phyloP scores from a whole-genome alignment of 768 basidiomycete species.

The Kwoniella heveanensis region DNA sequence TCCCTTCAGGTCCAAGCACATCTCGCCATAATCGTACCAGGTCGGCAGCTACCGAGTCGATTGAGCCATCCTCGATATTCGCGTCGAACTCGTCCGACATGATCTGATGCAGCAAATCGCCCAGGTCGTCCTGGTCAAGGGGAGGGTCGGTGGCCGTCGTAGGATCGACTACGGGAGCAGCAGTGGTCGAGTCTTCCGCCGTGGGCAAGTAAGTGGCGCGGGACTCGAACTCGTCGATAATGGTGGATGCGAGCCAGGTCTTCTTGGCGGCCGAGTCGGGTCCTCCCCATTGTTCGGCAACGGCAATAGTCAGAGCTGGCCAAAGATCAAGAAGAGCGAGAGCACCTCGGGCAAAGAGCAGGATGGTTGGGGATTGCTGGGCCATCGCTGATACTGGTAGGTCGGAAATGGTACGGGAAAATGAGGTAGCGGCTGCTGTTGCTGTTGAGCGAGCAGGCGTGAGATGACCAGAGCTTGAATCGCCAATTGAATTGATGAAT shows the following conservation, averaged over 20 bases:
- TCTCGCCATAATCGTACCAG: conserved; percentile 53
- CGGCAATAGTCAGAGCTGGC: conserved; percentile 82
- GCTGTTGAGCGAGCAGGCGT: too few species aligned
- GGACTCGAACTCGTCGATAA: conserved; percentile 61
- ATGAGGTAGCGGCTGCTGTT: too few species aligned
- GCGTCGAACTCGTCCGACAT: conserved; percentile 87
- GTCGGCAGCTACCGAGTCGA: conserved; percentile 71
- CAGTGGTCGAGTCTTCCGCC: conserved; percentile 2
- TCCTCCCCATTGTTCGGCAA: conserved; percentile 85
- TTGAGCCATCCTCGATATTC: conserved; percentile 80
- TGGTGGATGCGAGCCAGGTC: conserved; percentile 73
- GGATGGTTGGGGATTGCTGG: conserved; percentile 30
- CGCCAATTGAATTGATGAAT: too few species aligned
- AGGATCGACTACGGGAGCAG: conserved; percentile 25
- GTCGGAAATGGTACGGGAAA: too few species aligned
- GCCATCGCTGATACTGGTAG: not conserved
- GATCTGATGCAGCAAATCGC: conserved; percentile 76
- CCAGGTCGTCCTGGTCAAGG: conserved; percentile 74
- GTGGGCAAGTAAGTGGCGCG: conserved; percentile 63
- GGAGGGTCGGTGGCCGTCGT: conserved; percentile 45
- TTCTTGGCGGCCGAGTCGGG: conserved; percentile 70
- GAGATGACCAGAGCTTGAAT: too few species aligned
- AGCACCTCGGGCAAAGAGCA: conserved; percentile 80
- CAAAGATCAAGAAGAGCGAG: conserved; percentile 79
- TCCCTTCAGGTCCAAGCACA: conserved; percentile 35